Conservation (phyloP, 2,329 filamentous ascomycete genomes). For the Ophiocordyceps polyrhachis-furcata region DNA sequence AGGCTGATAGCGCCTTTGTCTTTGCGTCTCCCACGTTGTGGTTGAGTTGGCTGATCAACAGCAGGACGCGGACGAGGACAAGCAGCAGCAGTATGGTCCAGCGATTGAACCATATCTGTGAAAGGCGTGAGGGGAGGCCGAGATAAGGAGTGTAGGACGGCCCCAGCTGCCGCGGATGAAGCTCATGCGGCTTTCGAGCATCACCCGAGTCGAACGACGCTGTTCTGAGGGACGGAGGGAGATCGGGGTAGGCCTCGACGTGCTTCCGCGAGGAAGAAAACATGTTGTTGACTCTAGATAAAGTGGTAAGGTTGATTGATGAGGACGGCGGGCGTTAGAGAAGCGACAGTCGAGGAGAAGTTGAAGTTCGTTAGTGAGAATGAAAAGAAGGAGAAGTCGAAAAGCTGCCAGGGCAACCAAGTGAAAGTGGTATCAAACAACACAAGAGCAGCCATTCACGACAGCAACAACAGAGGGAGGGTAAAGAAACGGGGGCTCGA, state of each 20-base stretch:
- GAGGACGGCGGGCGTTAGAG: background rate
- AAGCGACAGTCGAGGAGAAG: background rate
- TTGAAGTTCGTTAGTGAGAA: no score
- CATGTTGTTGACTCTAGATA: background rate
- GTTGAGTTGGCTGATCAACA: conserved; percentile 56
- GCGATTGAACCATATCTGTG: conserved; percentile 92
- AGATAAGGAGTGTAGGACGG: conserved; percentile 60
- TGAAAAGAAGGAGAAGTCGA: background rate
- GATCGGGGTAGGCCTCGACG: background rate
- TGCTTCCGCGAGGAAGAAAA: background rate
- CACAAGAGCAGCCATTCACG: background rate
- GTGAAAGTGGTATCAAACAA: background rate
- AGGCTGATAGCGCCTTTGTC: conserved; percentile 68
- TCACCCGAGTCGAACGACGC: background rate
- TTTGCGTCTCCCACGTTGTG: conserved; percentile 60
- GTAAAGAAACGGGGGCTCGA: background rate
- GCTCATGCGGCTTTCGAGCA: background rate
- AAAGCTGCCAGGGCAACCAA: background rate
- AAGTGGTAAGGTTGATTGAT: background rate
- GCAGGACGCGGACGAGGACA: conserved; percentile 61
- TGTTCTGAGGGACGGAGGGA: background rate
- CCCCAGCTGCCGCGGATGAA: background rate
- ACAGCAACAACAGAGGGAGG: background rate
- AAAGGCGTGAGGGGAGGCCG: conserved; percentile 71
- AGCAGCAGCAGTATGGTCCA: conserved; percentile 87